Conservation (phyloP, 148 eudicot genomes). For the Polygonum maritimum region DNA sequence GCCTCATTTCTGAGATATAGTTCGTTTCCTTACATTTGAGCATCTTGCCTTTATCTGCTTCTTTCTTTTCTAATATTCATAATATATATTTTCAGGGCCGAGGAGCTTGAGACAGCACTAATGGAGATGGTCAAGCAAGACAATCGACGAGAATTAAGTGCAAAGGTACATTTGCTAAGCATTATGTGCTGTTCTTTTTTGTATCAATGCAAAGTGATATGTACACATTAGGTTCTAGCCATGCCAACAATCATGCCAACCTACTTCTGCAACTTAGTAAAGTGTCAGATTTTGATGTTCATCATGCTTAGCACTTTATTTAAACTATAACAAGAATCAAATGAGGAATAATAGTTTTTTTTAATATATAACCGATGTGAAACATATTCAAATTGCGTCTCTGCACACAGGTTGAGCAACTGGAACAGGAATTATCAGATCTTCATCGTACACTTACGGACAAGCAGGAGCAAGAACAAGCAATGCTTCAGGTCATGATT, state of each 20-base stretch:
- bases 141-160: conserved; percentile 65
- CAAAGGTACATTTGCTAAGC: conserved; percentile 37
- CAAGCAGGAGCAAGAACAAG: conserved; percentile 95
- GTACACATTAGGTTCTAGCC: not conserved
- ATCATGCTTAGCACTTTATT: not conserved
- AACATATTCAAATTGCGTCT: not conserved
- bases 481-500: conserved; percentile 75
- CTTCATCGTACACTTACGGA: conserved; percentile 59
- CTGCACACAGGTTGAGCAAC: conserved; percentile 62
- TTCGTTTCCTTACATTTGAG: not conserved
- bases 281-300: not conserved
- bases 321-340: not conserved
- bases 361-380: not conserved
- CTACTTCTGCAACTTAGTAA: not conserved
- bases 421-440: conserved; percentile 73
- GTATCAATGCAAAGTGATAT: not conserved
- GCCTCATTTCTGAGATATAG: not conserved
- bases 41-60: not conserved
- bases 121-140: conserved; percentile 79
- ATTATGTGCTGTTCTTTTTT: not conserved
- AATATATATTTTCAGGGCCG: conserved; percentile 39
- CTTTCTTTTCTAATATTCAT: not conserved
- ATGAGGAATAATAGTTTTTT: not conserved
- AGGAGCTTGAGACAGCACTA: conserved; percentile 82
- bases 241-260: not conserved